Conservation (phyloP, 2,329 filamentous ascomycete genomes). For the Aspergillus persii region DNA sequence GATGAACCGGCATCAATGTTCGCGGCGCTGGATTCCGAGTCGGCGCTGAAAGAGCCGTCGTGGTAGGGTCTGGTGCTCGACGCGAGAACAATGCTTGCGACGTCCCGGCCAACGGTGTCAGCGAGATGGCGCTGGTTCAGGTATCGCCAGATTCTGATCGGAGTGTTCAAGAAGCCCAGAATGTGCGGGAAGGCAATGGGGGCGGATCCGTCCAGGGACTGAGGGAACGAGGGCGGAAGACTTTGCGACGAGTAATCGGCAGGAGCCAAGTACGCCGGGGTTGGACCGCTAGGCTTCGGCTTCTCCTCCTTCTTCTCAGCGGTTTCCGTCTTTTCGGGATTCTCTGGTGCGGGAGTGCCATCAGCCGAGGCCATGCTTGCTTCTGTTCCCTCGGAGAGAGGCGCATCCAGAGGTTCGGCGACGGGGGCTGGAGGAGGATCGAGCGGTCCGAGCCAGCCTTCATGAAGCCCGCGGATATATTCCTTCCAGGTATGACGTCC, state of each 20-base stretch:
- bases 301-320: conserved; percentile 47
- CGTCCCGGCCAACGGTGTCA: conserved; percentile 81
- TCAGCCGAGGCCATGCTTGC: conserved; percentile 24
- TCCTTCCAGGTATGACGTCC: conserved; percentile 97
- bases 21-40: conserved; percentile 18
- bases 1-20: conserved; percentile 29
- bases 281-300: conserved; percentile 57
- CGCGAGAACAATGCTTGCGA: conserved; percentile 76
- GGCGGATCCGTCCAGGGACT: conserved; percentile 68
- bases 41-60: conserved; percentile 23
- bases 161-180: conserved; percentile 88
- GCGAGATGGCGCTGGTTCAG: conserved; percentile 79
- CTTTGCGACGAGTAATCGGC: conserved; percentile 66
- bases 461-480: conserved; percentile 87
- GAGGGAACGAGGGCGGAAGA: conserved; percentile 65
- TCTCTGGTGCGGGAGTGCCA: conserved; percentile 23
- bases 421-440: conserved; percentile 44
- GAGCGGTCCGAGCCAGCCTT: conserved; percentile 91
- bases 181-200: conserved; percentile 81
- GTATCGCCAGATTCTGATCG: conserved; percentile 81
- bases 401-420: conserved; percentile 18
- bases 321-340: conserved; percentile 48
- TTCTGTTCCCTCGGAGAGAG: conserved; percentile 18
- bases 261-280: conserved; percentile 70
- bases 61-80: conserved; percentile 41